These are phyloP conservation scores for Rhododendron williamsianum DNA, from an alignment of 148 eudicot species.

Conservation along the genomic window DNA sequence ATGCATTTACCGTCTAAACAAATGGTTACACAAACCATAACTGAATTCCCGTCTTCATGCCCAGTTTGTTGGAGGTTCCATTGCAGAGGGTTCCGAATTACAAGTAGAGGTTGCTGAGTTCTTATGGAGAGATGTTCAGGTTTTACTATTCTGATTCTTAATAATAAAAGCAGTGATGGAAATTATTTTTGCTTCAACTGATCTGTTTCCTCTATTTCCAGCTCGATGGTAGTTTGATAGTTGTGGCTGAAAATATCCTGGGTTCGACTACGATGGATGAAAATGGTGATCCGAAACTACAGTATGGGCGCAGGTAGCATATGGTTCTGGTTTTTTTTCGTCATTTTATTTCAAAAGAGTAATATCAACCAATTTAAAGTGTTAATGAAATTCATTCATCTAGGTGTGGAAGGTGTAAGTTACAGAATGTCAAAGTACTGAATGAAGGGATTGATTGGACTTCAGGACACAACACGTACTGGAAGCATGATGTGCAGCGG, in stretches of 20 bases:
- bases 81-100: slow-evolving; percentile 81
- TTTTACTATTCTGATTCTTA: slow-evolving; percentile 19
- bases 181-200: slow-evolving; percentile 19
- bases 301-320: slow-evolving; percentile 74
- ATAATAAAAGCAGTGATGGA: background rate
- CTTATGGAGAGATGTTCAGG: slow-evolving; percentile 89
- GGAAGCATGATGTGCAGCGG: slow-evolving; percentile 85
- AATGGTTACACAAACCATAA: background rate
- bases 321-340: background rate
- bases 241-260: slow-evolving; percentile 69
- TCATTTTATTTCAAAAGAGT: background rate
- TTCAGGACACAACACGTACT: slow-evolving; percentile 54
- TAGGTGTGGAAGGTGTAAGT: slow-evolving; percentile 90
- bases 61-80: slow-evolving; percentile 90
- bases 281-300: slow-evolving; percentile 55
- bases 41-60: background rate
- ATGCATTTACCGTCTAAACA: background rate
- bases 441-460: slow-evolving; percentile 92
- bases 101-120: slow-evolving; percentile 92
- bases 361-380: background rate
- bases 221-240: slow-evolving; percentile 85
- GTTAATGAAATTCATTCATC: slow-evolving; percentile 17
- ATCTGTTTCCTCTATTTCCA: slow-evolving; percentile 29
- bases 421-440: slow-evolving; percentile 70
- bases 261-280: slow-evolving; percentile 45